Conservation (phyloP, 2,329 filamentous ascomycete species). For the Xylariaceae sp. region DNA sequence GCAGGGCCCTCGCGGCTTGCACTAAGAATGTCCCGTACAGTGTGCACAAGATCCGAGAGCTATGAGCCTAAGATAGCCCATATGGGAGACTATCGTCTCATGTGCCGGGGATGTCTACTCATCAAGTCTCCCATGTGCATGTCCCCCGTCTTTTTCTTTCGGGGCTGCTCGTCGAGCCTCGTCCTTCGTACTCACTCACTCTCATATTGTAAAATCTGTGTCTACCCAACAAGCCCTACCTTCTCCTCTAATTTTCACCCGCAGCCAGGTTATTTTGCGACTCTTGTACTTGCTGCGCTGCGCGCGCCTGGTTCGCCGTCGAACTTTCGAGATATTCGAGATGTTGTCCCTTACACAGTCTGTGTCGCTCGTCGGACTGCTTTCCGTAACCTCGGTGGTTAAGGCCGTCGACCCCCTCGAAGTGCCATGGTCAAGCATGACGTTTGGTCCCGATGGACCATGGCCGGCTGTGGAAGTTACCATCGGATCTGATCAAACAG, state of each 20-base stretch:
- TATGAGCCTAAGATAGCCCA: too few relatives aligned
- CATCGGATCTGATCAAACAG: constrained; percentile 19
- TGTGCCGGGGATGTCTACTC: too few relatives aligned
- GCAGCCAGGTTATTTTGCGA: neutral
- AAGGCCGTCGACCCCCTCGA: constrained; percentile 16
- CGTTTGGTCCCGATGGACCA: constrained; percentile 33
- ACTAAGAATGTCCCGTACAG: too few relatives aligned
- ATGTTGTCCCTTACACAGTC: constrained; percentile 21
- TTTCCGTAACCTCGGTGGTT: constrained; percentile 16
- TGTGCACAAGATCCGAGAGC: too few relatives aligned
- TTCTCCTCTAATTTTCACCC: neutral
- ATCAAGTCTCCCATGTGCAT: too few relatives aligned
- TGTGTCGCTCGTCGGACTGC: constrained; percentile 23
- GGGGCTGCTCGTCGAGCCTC: too few relatives aligned
- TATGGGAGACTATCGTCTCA: too few relatives aligned
- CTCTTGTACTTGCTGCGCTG: neutral
- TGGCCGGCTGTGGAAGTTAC: constrained; percentile 31
- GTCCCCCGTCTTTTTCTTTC: too few relatives aligned
- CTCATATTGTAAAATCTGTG: too few relatives aligned
- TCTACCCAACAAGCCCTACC: too few relatives aligned
- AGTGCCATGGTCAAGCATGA: constrained; percentile 25
- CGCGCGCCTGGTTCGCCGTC: constrained; percentile 12
- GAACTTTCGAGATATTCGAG: constrained; percentile 2
- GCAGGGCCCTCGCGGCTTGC: too few relatives aligned
- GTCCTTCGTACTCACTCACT: too few relatives aligned